Conservation (phyloP, 2,329 filamentous ascomycete genomes). For the Epichloe festucae region DNA sequence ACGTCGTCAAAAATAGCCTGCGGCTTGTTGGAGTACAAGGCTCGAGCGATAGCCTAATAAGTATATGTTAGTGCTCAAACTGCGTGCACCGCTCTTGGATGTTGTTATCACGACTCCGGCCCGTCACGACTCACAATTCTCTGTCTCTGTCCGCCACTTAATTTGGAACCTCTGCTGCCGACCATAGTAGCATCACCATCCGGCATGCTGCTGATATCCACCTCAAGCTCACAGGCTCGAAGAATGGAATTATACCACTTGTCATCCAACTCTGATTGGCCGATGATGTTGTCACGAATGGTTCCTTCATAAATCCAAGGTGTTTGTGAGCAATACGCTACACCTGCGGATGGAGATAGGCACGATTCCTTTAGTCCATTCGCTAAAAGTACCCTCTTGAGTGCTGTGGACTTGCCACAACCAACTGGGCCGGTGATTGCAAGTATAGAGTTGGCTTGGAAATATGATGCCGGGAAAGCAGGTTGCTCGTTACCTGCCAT, state of each 20-base stretch:
- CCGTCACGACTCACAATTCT: conserved; percentile 16
- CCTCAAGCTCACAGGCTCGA: conserved; percentile 8
- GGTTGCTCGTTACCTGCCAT: no score
- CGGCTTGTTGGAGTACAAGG: neutral
- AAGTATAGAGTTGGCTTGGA: no score
- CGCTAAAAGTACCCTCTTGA: no score
- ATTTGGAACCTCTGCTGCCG: conserved; percentile 21
- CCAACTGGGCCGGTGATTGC: no score
- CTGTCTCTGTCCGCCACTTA: conserved; percentile 25
- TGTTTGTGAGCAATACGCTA: conserved; percentile 8
- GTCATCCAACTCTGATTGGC: conserved; percentile 8
- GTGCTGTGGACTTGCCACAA: no score
- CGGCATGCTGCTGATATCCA: conserved; percentile 8
- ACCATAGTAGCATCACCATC: conserved; percentile 20
- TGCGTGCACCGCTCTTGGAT: no score
- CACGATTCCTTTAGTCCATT: no score
- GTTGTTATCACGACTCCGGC: no score
- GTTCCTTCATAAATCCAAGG: conserved; percentile 13
- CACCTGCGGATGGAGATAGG: no score
- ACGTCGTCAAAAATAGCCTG: neutral
- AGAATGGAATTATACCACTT: conserved; percentile 9
- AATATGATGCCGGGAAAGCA: no score
- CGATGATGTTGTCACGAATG: conserved; percentile 14
- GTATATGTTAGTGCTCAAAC: no score
- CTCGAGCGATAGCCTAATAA: neutral